A percentile compares a stretch with the other conserved stretches of the same genome.
Evolutionary conservation across 306 rosid genomes (phyloP).

Genomic region (Corylus heterophylla): DNA sequence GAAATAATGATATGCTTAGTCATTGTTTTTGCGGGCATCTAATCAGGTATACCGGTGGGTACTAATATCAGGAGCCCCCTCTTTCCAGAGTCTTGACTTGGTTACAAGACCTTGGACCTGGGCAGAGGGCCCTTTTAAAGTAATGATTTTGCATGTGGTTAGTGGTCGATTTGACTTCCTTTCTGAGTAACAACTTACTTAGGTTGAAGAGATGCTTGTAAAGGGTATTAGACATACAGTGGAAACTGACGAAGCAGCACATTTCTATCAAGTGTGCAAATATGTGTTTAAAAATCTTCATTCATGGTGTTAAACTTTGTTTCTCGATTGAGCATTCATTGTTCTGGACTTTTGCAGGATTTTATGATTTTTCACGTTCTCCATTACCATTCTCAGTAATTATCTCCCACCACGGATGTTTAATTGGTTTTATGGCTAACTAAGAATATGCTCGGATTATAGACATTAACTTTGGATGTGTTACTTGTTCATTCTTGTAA

Average conservation of each 20-base stretch:
- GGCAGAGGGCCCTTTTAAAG: slow-evolving; percentile 4
- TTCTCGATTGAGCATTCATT: not conserved
- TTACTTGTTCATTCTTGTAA: not conserved
- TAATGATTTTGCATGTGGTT: slow-evolving; percentile 19
- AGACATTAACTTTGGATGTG: slow-evolving; percentile 5
- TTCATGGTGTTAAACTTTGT: not conserved
- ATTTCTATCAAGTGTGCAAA: not conserved
- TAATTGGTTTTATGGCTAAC: not conserved
- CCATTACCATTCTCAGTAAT: slow-evolving; percentile 14
- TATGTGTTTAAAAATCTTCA: not conserved
- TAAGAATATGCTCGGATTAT: not conserved
- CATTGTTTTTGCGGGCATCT: not conserved
- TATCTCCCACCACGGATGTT: not conserved
- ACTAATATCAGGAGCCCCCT: not conserved
- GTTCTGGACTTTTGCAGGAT: not conserved
- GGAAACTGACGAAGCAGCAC: not conserved
- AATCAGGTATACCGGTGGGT: not conserved
- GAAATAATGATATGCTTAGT: not conserved
- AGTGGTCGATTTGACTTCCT: slow-evolving; percentile 15
- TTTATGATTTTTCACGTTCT: slow-evolving; percentile 14
- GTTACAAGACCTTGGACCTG: slow-evolving; percentile 14
- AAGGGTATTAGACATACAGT: not conserved
- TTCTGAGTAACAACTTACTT: slow-evolving; percentile 3
- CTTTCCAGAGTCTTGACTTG: not conserved
- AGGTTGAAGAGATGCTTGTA: slow-evolving; percentile 11